Evolutionary conservation across 352 stramenopile species (phyloP).

Genomic region (Pythium sp.): DNA sequence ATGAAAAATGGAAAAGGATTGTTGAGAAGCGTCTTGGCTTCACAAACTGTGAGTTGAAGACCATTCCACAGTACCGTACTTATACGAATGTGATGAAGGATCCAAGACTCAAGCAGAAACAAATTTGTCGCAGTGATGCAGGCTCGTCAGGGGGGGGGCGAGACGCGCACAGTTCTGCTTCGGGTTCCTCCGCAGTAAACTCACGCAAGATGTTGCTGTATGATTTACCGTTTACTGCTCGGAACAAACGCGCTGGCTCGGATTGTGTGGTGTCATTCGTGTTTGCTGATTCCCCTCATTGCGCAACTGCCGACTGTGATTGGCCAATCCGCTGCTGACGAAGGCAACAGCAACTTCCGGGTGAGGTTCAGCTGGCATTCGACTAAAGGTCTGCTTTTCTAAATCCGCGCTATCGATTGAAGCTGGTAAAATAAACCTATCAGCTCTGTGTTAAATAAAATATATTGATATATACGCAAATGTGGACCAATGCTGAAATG

Average conservation of each 20-base stretch:
- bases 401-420: background rate
- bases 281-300: background rate
- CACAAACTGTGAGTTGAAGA: background rate
- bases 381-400: background rate
- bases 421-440: background rate
- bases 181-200: background rate
- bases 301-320: background rate
- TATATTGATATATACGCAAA: background rate
- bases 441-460: background rate
- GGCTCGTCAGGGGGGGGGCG: background rate
- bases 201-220: background rate
- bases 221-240: background rate
- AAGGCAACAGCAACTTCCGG: background rate
- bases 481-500: no score
- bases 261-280: background rate
- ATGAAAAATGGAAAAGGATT: background rate
- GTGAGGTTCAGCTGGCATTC: background rate
- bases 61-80: background rate
- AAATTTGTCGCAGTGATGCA: background rate
- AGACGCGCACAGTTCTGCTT: background rate
- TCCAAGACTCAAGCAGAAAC: background rate
- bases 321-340: slow-evolving; percentile 1
- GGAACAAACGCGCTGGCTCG: background rate
- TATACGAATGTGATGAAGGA: background rate
- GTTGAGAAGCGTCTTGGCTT: background rate